These are phyloP conservation scores for Sarcodon sp. DNA, from an alignment of 768 basidiomycete species.

Conservation along the genomic window DNA sequence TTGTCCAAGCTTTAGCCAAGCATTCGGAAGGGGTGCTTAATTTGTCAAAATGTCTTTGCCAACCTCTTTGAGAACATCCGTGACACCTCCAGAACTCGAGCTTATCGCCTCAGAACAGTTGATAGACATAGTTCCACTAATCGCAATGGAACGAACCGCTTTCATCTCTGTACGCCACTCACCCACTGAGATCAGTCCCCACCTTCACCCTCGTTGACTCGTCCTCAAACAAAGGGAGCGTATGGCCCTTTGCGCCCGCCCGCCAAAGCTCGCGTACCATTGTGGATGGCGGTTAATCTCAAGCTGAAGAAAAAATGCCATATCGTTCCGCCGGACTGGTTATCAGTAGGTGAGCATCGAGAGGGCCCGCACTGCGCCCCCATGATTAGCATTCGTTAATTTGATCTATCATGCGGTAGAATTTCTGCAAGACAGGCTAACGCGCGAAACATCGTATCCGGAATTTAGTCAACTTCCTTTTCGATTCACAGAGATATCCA, in stretches of 20 bases:
- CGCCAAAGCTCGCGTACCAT: constrained; percentile 69
- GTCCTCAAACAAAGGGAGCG: constrained; percentile 44
- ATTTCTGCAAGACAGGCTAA: constrained; percentile 62
- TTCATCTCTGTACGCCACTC: constrained; percentile 64
- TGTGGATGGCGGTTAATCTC: constrained; percentile 93
- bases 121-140: constrained; percentile 78
- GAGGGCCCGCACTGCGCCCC: background rate
- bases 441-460: constrained; percentile 58
- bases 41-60: constrained; percentile 60
- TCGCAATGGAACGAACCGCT: constrained; percentile 83
- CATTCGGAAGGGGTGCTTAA: background rate
- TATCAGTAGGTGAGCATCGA: constrained; percentile 57
- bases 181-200: background rate
- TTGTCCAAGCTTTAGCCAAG: background rate
- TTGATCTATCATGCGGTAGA: constrained; percentile 35
- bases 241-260: constrained; percentile 92
- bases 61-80: constrained; percentile 48
- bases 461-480: constrained; percentile 77
- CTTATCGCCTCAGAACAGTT: constrained; percentile 77
- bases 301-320: constrained; percentile 93
- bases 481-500: constrained; percentile 82
- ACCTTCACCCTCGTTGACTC: background rate
- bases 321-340: constrained; percentile 84
- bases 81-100: constrained; percentile 79
- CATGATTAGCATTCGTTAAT: background rate